Evolutionary conservation across 1,284 basidiomycete species (phyloP).

Genomic region (Sporisorium sorghi): DNA sequence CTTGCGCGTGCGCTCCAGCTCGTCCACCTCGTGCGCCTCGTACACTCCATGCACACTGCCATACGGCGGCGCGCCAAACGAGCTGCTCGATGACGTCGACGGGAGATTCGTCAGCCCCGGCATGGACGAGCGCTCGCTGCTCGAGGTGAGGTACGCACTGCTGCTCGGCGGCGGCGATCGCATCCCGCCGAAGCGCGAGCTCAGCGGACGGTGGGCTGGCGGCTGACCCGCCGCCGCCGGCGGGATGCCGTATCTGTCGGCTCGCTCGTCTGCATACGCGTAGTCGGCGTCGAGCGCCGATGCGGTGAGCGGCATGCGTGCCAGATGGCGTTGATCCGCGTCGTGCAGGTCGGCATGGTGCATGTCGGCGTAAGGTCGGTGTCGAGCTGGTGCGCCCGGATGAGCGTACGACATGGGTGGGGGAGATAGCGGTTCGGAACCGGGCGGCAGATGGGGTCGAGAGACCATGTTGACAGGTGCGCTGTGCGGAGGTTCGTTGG

Average conservation of each 20-base stretch:
- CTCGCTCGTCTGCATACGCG: slow-evolving; percentile 23
- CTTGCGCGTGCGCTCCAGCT: slow-evolving; percentile 35
- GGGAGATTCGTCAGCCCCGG: slow-evolving; percentile 27
- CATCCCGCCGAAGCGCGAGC: slow-evolving; percentile 16
- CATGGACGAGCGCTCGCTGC: slow-evolving; percentile 39
- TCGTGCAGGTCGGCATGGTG: slow-evolving; percentile 26
- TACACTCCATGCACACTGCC: slow-evolving; percentile 20
- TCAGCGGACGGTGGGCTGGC: slow-evolving; percentile 28
- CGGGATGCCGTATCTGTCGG: slow-evolving; percentile 25
- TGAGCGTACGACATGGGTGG: slow-evolving; percentile 25
- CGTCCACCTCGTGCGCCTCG: slow-evolving; percentile 41
- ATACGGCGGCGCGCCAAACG: slow-evolving; percentile 18
- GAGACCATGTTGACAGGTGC: slow-evolving; percentile 19
- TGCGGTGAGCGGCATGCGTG: slow-evolving; percentile 14
- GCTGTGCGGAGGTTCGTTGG: slow-evolving; percentile 16
- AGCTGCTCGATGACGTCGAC: slow-evolving; percentile 23
- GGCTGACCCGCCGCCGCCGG: background rate
- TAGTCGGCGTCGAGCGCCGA: slow-evolving; percentile 25
- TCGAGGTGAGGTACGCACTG: slow-evolving; percentile 28
- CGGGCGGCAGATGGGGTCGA: slow-evolving; percentile 13
- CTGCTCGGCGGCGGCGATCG: slow-evolving; percentile 25
- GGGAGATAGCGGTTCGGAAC: slow-evolving; percentile 23
- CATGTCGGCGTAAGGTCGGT: slow-evolving; percentile 24
- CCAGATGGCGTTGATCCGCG: slow-evolving; percentile 15
- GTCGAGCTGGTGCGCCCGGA: slow-evolving; percentile 19